Evolutionary conservation across 2,329 filamentous ascomycete species (phyloP).

Genomic region (Penicillium brevicompactum): DNA sequence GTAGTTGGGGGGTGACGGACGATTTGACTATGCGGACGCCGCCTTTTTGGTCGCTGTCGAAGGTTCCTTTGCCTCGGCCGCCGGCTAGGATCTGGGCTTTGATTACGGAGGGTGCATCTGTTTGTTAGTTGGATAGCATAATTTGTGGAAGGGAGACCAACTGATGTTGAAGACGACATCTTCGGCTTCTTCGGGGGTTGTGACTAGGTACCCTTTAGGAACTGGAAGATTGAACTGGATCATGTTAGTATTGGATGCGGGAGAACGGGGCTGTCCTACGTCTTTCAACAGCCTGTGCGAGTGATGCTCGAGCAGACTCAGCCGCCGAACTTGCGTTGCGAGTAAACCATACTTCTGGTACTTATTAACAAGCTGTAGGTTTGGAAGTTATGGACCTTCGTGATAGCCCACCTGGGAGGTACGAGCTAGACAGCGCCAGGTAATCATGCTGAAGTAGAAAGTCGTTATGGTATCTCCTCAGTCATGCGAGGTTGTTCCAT

Average conservation of each 20-base stretch:
- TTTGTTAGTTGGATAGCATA: not conserved
- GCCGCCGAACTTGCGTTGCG: not conserved
- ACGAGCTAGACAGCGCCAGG: conserved; percentile 1
- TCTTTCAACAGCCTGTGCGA: conserved; percentile 5
- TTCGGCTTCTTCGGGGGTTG: conserved; percentile 23
- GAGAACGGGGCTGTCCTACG: not conserved
- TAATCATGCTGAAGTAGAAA: conserved; percentile 1
- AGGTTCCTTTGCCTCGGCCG: conserved; percentile 34
- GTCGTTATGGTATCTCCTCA: not conserved
- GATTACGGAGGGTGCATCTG: conserved; percentile 31
- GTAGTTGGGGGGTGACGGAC: conserved; percentile 11
- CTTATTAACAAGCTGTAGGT: not conserved
- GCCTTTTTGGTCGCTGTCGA: conserved; percentile 31
- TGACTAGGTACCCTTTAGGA: conserved; percentile 27
- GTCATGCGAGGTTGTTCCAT: not conserved
- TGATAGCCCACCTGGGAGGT: not conserved
- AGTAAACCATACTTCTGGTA: not conserved
- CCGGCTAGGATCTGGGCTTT: conserved; percentile 38
- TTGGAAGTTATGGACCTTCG: not conserved
- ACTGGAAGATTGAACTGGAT: conserved; percentile 30
- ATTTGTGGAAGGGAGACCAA: conserved; percentile 5
- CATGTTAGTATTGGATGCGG: not conserved
- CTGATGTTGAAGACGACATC: conserved; percentile 29
- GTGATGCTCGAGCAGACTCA: conserved; percentile 4
- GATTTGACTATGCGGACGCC: conserved; percentile 30